Conservation (phyloP, 2,329 filamentous ascomycete genomes). For the Chaetomium olivaceum region DNA sequence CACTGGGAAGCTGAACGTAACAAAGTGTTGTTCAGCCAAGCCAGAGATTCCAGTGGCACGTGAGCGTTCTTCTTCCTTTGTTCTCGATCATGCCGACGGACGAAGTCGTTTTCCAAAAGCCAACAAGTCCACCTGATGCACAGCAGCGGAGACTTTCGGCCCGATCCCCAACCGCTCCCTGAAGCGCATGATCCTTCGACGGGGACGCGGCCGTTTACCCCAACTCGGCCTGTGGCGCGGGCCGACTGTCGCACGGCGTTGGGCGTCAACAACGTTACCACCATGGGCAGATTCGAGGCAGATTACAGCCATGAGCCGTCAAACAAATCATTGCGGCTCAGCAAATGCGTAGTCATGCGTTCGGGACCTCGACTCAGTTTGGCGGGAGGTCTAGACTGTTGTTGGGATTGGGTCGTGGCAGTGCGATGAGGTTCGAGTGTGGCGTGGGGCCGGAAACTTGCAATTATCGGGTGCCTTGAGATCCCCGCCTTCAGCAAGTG, state of each 20-base stretch:
- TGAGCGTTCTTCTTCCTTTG: conserved; percentile 10
- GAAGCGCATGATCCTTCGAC: conserved; percentile 5
- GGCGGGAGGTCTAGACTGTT: not conserved
- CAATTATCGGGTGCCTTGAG: not conserved
- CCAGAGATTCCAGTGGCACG: not conserved
- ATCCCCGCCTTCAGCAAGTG: not conserved
- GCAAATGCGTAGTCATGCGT: not conserved
- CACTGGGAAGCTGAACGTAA: not conserved
- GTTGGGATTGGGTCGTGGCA: not conserved
- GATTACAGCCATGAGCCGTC: not conserved
- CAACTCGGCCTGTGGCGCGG: conserved; percentile 1
- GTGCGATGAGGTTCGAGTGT: not conserved
- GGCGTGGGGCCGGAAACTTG: not conserved
- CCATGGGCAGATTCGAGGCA: not conserved
- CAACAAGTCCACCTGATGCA: conserved; percentile 7
- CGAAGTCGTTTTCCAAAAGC: not conserved
- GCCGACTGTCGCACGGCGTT: not conserved
- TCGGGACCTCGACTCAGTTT: not conserved
- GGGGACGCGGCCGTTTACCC: conserved; percentile 9
- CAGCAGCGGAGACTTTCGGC: conserved; percentile 18
- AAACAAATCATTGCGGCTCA: not conserved
- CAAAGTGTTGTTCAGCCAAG: not conserved
- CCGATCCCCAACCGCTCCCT: conserved; percentile 12
- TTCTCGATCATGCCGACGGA: not conserved
- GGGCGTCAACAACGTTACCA: not conserved